These are phyloP conservation scores for Glomus cerebriforme DNA, from an alignment of 192 early-diverging fungal genomes.

Conservation along the genomic window DNA sequence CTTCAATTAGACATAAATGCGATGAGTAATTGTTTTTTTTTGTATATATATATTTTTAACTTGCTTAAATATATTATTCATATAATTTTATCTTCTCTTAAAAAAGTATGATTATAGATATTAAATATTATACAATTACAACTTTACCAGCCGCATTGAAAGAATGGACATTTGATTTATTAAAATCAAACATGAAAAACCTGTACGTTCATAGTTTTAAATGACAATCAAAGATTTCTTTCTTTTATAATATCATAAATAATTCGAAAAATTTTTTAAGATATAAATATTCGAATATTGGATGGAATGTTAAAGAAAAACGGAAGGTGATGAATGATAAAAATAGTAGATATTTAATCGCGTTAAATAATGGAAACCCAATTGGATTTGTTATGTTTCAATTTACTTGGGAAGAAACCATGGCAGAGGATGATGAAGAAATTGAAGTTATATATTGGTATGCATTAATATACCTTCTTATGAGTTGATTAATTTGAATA, in stretches of 20 bases:
- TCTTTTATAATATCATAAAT: not conserved
- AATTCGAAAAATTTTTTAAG: slow-evolving; percentile 35
- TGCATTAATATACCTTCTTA: not conserved
- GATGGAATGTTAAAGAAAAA: slow-evolving; percentile 58
- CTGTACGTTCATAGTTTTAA: slow-evolving; percentile 39
- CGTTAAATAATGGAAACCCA: slow-evolving; percentile 33
- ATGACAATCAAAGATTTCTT: not conserved
- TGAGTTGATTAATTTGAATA: not conserved
- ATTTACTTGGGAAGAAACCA: slow-evolving; percentile 58
- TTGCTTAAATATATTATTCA: not conserved
- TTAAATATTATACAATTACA: slow-evolving; percentile 34
- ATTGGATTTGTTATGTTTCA: slow-evolving; percentile 54
- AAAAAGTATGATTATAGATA: not conserved
- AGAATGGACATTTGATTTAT: slow-evolving; percentile 55
- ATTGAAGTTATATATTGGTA: slow-evolving; percentile 66
- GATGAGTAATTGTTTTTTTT: not conserved
- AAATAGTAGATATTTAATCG: slow-evolving; percentile 57
- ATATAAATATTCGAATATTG: slow-evolving; percentile 57
- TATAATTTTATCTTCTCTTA: not conserved
- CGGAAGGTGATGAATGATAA: slow-evolving; percentile 50
- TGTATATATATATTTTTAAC: not conserved
- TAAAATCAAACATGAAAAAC: slow-evolving; percentile 59
- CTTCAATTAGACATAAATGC: not conserved
- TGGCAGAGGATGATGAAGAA: slow-evolving; percentile 47
- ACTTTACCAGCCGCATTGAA: slow-evolving; percentile 37